Evolutionary conservation across 1,284 basidiomycete genomes (phyloP).

Genomic region (Ceratobasidium sp.): DNA sequence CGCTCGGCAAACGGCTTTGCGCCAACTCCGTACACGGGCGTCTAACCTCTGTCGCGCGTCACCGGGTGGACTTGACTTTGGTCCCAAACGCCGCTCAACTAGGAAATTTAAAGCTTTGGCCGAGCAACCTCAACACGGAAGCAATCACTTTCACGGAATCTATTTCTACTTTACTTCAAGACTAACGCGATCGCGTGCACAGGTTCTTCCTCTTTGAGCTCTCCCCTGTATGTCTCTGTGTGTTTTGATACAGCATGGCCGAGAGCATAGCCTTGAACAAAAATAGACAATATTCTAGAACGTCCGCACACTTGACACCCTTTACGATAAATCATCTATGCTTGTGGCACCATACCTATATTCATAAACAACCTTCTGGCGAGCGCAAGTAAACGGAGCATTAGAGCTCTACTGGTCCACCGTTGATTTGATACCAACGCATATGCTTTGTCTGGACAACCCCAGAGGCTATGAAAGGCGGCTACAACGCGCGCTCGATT

Average conservation of each 20-base stretch:
- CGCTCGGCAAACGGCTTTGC: background rate
- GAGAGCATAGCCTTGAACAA: background rate
- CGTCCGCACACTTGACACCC: no score
- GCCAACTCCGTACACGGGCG: background rate
- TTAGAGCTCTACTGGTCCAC: no score
- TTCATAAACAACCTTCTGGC: no score
- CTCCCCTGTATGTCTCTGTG: background rate
- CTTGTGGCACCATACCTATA: no score
- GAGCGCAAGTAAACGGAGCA: no score
- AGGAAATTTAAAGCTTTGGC: background rate
- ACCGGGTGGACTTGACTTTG: background rate
- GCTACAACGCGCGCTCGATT: no score
- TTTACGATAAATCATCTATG: no score
- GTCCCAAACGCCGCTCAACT: background rate
- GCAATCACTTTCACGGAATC: background rate
- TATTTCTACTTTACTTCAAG: background rate
- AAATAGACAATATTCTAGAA: constrained; percentile 5
- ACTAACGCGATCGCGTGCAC: background rate
- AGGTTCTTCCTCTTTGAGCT: background rate
- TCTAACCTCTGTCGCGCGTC: background rate
- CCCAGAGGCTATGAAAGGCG: no score
- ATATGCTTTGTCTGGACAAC: no score
- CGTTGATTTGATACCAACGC: no score
- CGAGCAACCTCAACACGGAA: background rate
- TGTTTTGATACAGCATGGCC: background rate